These are phyloP conservation scores for Podospora pseudoanserina DNA, from an alignment of 495 filamentous ascomycete genomes.

Conservation along the genomic window DNA sequence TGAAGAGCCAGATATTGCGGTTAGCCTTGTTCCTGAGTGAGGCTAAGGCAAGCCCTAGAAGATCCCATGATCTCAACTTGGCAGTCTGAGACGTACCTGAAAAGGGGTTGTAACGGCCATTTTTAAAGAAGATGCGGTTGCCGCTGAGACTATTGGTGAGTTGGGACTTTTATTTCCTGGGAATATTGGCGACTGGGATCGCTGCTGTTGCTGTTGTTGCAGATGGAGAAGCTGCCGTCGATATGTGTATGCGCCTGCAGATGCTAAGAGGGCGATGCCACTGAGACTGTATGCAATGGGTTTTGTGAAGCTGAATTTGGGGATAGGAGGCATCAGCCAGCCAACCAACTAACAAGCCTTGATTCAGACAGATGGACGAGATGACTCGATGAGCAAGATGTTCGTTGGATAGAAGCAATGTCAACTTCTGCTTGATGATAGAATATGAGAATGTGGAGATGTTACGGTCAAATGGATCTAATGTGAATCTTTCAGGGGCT, in stretches of 20 bases:
- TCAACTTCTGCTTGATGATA: not conserved
- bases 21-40: not conserved
- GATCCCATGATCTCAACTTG: not conserved
- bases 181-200: conserved; percentile 1
- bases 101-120: conserved; percentile 44
- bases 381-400: not conserved
- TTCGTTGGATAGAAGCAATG: not conserved
- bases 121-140: conserved; percentile 6
- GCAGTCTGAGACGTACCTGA: conserved; percentile 31
- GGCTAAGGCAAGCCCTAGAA: not conserved
- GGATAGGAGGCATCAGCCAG: conserved; percentile 14
- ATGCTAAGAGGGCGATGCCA: conserved; percentile 19
- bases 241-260: conserved; percentile 24
- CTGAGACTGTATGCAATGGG: conserved; percentile 20
- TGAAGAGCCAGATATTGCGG: conserved; percentile 37
- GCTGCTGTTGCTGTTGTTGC: conserved; percentile 1
- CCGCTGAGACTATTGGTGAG: not conserved
- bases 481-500: not conserved
- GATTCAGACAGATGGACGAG: not conserved
- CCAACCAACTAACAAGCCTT: not conserved
- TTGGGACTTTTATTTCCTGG: not conserved
- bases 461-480: not conserved
- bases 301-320: conserved; percentile 7
- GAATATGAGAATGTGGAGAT: not conserved
- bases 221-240: conserved; percentile 2